Conservation (phyloP, 2,329 filamentous ascomycete species). For the Calonectria fujianensis region DNA sequence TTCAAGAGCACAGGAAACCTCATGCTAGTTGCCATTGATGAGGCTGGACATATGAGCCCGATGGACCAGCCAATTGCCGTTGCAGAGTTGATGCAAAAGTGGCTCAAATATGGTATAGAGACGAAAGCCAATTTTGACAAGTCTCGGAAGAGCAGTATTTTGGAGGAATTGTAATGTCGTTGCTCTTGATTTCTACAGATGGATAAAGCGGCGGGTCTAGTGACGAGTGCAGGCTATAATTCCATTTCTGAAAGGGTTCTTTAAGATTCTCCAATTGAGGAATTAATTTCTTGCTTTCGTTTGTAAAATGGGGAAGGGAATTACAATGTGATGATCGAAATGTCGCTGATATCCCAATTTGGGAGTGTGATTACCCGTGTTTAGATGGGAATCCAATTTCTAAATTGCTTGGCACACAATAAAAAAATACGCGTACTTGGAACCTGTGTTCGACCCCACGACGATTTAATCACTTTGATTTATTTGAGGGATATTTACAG, state of each 20-base stretch:
- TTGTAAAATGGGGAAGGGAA: too few relatives aligned
- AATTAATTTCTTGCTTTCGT: too few relatives aligned
- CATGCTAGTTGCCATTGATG: neutral
- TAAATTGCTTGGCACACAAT: neutral
- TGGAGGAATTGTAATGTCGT: neutral
- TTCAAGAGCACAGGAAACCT: conserved; percentile 1
- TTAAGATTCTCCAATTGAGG: too few relatives aligned
- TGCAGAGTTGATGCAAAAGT: neutral
- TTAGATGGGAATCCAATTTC: too few relatives aligned
- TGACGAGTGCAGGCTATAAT: too few relatives aligned
- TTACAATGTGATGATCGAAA: too few relatives aligned
- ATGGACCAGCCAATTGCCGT: neutral
- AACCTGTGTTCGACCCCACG: neutral
- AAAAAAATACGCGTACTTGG: neutral
- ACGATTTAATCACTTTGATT: neutral
- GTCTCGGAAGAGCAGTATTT: neutral
- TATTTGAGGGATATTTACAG: too few relatives aligned
- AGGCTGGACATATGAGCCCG: conserved; percentile 1
- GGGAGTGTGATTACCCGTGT: too few relatives aligned
- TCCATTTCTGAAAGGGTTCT: too few relatives aligned
- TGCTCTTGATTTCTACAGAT: neutral
- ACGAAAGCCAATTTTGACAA: neutral
- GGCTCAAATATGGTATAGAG: neutral
- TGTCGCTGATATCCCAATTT: neutral
- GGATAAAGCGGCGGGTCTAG: too few relatives aligned